Evolutionary conservation across 148 eudicot genomes (phyloP), one percentile per base, ranked within the genome.

Genomic region (Cornus florida): DNA sequence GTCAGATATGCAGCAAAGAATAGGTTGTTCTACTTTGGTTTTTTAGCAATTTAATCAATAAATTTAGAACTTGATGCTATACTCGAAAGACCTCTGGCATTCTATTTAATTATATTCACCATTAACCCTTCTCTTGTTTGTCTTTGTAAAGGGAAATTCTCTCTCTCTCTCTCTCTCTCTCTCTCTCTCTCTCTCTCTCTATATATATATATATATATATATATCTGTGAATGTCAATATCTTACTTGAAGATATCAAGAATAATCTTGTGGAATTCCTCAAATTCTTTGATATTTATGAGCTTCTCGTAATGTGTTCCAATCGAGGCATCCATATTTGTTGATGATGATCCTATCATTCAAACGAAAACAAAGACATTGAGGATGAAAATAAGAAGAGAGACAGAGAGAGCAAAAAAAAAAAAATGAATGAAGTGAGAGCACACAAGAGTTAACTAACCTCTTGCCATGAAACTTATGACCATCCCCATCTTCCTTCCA

Each of bases 221-320:
- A 53, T 53, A 7, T 53, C 12, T 53, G 7, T 53, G 5, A 53
- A 53, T 53, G 59, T 53, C 17, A 3, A 46, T 23, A 32, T 22
- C 82, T 83, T 90, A 93, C 97, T 79, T 90, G 91, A 92, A 89
- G 73, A 92, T 91, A 73, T 92, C 97, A 74, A 96, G 95, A 80
- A 96, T 81, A 23, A 90, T 89, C 23, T 72, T 59, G 68, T 96
- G 95, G 69, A 96, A 96, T 23, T 93, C 88, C 64, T 88, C 90
- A 64, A 91, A 91, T 23, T 68, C 80, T 5, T 56, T 72, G 78
- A 89, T 86, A 31, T 92, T 83, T 10, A 90, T 73, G 80, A 93
- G 89, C 67, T 84, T 86, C 77, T 33, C 65, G 66, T 91, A 86
- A n/a, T 93, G 81, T 50, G 91, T 85, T 72, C 91, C 94, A 82